Evolutionary conservation across 2,329 filamentous ascomycete species (phyloP), one percentile per base, ranked within the genome.

Genomic region (Calycina herbarum): DNA sequence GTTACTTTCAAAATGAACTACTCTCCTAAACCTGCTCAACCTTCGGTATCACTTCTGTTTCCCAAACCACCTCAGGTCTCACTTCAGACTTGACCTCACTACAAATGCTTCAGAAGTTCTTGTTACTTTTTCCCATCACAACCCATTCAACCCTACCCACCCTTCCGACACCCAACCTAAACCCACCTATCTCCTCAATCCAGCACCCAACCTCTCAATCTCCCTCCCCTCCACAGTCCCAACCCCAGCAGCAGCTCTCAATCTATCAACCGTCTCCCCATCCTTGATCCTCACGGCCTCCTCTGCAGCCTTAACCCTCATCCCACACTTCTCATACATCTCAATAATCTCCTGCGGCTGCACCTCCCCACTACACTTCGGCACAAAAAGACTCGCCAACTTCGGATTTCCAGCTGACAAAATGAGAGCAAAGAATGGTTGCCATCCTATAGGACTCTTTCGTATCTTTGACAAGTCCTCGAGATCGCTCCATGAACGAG

Each of bases 261-360:
- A 79, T 61, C 88, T 83, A 72, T 90, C 86, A 79, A 96, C 87
- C n/a, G 89, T 81, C 71, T 89, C 89, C 59, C 86, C 81, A 76
- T 99, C 92, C 78, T 91, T 96, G 66, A 86, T 83, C 79, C 89
- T 92, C 66, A 93, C 84, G 2, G 95, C 94, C 80, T 98, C 95
- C 79, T 98, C 94, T 3, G 91, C 95, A 2, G 95, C 95, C 79
- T 92, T 93, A 33, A 90, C 85, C 57, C 93, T 82, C 88, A 97
- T 86, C 20, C 94, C 94, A 77, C 95, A 98, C 79, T 97, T 97
- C 73, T 96, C 89, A 85, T 94, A 99, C 94, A 99, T 97, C 71
- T 90, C 86, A 64, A 97, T 89, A 3, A 89, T 82, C 72, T 93
- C 90, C 2, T 86, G 84, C 0, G 85, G 82, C 57, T 88, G 84